Evolutionary conservation across 1,139 yeast species (phyloP), one percentile per base, ranked within the genome.

Genomic region (Tardiomyces digboiensis): DNA sequence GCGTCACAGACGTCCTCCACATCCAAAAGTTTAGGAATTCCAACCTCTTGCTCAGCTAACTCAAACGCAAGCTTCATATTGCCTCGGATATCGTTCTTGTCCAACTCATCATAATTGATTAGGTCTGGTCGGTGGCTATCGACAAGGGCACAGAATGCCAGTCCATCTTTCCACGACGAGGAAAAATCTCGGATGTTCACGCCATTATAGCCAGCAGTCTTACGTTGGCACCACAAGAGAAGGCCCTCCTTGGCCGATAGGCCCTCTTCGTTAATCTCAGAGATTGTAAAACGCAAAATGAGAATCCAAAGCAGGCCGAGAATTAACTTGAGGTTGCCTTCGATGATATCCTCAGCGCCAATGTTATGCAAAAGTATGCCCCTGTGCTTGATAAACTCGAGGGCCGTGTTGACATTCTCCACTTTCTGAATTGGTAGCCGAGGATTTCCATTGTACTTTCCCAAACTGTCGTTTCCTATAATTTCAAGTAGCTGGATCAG

Each of bases 271-370:
- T 56, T 59, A 50, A 71, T 72, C 45, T 70, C 70, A n/a, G 67
- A 61, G 36, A 70, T 60, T 6, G 82, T 70, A 49, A 74, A 74
- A 46, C 75, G 68, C 36, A 78, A 58, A 53, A 78, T 77, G 41
- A 80, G 59, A 36, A 76, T 70, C 89, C 89, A 82, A 10, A 81
- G 60, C 39, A 82, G 64, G 1, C 87, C 87, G 50, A 81, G 61
- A n/a, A 77, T 75, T 40, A 80, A 62, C 56, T 82, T 82, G 43
- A 70, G 60, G 55, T 81, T 76, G 1, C 84, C 83, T 42, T 79
- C 85, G 20, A 75, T 70, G 19, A 82, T 72, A 59, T 80, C 82
- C 44, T 79, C 84, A n/a, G 86, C 78, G 21, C 83, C 80, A 41
- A 82, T 76, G 52, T 75, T 74, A 52, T 74, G 68, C 29, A 76